Conservation (phyloP, 148 eudicot species). For the Gaultheria prostrata region DNA sequence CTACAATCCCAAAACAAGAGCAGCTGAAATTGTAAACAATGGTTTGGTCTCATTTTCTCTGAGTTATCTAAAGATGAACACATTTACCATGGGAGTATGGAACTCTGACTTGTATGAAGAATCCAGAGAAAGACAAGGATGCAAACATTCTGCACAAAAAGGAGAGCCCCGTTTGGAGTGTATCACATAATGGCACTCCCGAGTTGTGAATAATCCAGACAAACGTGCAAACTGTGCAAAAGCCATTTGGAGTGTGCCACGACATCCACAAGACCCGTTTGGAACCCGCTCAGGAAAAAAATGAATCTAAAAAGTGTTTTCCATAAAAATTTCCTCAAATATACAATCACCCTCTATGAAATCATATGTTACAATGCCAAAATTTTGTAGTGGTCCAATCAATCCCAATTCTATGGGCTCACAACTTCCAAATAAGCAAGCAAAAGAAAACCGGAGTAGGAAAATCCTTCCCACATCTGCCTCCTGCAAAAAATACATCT, state of each 20-base stretch:
- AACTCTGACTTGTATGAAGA: not conserved
- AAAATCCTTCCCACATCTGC: not conserved
- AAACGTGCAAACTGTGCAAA: not conserved
- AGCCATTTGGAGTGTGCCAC: too few relatives aligned
- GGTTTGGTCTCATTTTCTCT: not conserved
- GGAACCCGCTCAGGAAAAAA: not conserved
- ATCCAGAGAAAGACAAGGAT: not conserved
- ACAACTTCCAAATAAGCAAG: not conserved
- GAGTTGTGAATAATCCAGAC: not conserved
- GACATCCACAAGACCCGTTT: not conserved
- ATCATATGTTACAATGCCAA: conserved; percentile 5
- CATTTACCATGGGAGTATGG: not conserved
- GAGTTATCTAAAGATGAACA: not conserved
- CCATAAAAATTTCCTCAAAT: not conserved
- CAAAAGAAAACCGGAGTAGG: not conserved
- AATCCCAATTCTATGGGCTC: not conserved
- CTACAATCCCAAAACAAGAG: not conserved
- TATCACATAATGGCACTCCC: too few relatives aligned
- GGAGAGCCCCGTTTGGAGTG: too few relatives aligned
- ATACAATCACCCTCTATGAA: not conserved
- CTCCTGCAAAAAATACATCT: not conserved
- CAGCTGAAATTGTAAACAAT: not conserved
- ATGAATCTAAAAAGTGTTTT: not conserved
- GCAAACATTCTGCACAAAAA: not conserved
- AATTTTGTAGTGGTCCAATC: conserved; percentile 16